Conservation (phyloP, 441 rosid genomes). For the Adansonia rubrostipa region DNA sequence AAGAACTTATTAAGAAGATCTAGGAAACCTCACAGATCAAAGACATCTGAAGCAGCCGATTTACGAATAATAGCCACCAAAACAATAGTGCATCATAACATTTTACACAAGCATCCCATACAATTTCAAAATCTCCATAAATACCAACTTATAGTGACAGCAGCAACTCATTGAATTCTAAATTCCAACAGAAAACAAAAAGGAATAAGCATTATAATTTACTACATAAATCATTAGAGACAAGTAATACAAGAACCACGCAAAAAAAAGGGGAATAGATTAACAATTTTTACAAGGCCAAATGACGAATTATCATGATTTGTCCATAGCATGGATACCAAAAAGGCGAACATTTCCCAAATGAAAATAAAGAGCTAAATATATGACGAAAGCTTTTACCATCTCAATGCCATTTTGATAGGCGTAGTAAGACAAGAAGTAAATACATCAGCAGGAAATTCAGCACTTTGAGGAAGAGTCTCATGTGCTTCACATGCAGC, state of each 20-base stretch:
- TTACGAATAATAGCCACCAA: not conserved
- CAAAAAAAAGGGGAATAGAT: no score
- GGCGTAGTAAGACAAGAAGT: constrained; percentile 99
- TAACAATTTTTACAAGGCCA: not conserved
- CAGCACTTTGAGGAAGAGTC: constrained; percentile 95
- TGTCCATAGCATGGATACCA: not conserved
- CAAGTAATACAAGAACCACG: not conserved
- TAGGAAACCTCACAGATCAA: not conserved
- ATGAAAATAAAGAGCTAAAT: not conserved
- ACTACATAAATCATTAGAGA: not conserved
- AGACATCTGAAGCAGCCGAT: not conserved
- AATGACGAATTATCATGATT: not conserved
- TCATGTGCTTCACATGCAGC: constrained; percentile 99
- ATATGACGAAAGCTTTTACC: constrained; percentile 52
- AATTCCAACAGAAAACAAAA: not conserved
- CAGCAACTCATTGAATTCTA: not conserved
- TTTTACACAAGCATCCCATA: not conserved
- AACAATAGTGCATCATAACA: not conserved
- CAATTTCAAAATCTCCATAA: not conserved
- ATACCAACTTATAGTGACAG: not conserved
- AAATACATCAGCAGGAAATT: constrained; percentile 98
- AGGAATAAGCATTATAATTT: not conserved
- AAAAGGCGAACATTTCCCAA: not conserved
- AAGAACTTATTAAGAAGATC: not conserved
- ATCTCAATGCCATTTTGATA: constrained; percentile 96